These are phyloP conservation scores for Coemansia sp. DNA, from an alignment of 192 early-diverging fungal species.

Conservation along the genomic window DNA sequence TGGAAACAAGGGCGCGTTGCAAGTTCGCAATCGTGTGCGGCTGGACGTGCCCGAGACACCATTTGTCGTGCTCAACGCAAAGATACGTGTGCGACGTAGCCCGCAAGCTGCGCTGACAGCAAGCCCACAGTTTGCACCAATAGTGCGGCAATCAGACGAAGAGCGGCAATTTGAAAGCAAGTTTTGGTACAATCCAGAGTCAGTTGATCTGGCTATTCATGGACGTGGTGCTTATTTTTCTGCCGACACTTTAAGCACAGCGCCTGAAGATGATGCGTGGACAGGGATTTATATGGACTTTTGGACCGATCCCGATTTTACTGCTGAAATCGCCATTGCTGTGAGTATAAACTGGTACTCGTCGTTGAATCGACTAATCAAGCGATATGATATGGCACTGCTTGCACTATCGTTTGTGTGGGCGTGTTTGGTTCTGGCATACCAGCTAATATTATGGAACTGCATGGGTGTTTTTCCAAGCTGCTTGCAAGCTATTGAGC, in stretches of 20 bases:
- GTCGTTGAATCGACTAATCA: constrained; percentile 64
- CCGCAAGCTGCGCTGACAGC: background rate
- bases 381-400: constrained; percentile 69
- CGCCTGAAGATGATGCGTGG: constrained; percentile 17
- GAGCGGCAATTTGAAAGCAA: constrained; percentile 44
- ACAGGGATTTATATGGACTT: constrained; percentile 43
- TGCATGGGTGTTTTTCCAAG: constrained; percentile 14
- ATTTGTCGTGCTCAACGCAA: constrained; percentile 40
- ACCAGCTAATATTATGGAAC: constrained; percentile 44
- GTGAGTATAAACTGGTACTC: constrained; percentile 67
- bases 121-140: constrained; percentile 20
- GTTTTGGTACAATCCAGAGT: constrained; percentile 40
- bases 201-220: constrained; percentile 46
- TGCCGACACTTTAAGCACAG: constrained; percentile 12
- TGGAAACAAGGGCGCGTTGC: background rate
- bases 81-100: constrained; percentile 17
- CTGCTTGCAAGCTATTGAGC: constrained; percentile 39
- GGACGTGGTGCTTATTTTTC: constrained; percentile 51
- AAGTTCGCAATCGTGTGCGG: constrained; percentile 32
- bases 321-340: constrained; percentile 33
- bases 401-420: constrained; percentile 67
- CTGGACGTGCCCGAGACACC: constrained; percentile 49
- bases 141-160: constrained; percentile 47
- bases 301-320: constrained; percentile 34
- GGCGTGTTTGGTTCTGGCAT: constrained; percentile 56